Evolutionary conservation across 1,139 yeast genomes (phyloP).

Genomic region (Arxiozyma heterogenica): DNA sequence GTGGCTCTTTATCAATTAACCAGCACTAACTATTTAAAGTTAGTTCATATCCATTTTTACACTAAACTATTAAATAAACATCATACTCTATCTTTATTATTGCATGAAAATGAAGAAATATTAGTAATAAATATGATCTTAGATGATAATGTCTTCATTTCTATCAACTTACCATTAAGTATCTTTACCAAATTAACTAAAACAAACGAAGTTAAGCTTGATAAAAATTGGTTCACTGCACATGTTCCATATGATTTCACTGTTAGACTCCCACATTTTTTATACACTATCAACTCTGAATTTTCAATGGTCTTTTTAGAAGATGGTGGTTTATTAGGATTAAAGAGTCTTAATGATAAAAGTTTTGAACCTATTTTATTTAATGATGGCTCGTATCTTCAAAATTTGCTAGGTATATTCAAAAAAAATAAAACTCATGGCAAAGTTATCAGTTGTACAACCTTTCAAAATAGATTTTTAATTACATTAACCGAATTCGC

Average conservation of each 20-base stretch:
- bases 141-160: conserved; percentile 32
- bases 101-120: conserved; percentile 11
- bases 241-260: conserved; percentile 71
- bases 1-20: conserved; percentile 21
- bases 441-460: conserved; percentile 20
- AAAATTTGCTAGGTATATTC: conserved; percentile 32
- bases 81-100: conserved; percentile 19
- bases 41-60: conserved; percentile 22
- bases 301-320: conserved; percentile 48
- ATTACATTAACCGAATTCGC: conserved; percentile 25
- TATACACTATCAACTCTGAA: conserved; percentile 40
- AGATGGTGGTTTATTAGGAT: conserved; percentile 63
- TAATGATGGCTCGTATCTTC: conserved; percentile 46
- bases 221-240: conserved; percentile 48
- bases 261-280: conserved; percentile 49
- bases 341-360: conserved; percentile 34
- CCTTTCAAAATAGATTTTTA: conserved; percentile 17
- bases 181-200: conserved; percentile 11
- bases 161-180: conserved; percentile 27
- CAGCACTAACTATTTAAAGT: conserved; percentile 15
- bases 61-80: conserved; percentile 20
- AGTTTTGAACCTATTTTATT: conserved; percentile 46
- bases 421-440: conserved; percentile 19
- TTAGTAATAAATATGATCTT: conserved; percentile 21
- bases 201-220: conserved; percentile 11